Base-by-base conservation (phyloP, 108 stramenopile species). In the Conticribra weissflogii region DNA sequence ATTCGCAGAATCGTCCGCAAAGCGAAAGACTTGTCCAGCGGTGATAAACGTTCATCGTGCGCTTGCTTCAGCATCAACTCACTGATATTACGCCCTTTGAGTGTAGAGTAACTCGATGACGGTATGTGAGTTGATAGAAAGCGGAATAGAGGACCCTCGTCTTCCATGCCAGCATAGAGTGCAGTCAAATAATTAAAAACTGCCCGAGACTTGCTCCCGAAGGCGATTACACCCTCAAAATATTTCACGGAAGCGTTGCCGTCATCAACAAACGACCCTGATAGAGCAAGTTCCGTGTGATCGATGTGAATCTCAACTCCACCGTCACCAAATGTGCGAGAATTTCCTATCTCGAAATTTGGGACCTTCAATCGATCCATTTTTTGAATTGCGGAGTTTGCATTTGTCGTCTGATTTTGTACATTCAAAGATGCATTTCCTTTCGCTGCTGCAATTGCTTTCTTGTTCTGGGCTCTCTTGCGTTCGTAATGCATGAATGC, bases 211-310 rank as follows among this genome's bases (percentile, higher is more conserved):
- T 72, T 71, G 65, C 90, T 88, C 29, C 94, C 94, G 31, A 86
- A 85, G 48, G 78, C 72, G 55, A 95, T 92, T 12, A 91, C 89
- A 8, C 94, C 94, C 54, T 95, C 94, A 47, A 95, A 52, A 49
- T 89, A 95, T 28, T 60, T 78, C 18, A 78, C 60, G 4, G 88
- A 77, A 14, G 87, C 88, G 50, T 83, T 61, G 2, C 56, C 49
- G 73, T 90, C 89, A 44, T 89, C 85, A 54, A 89, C 87, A 74
- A 90, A 87, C 0, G 78, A 68, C 0, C 60, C 62, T 5, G 67
- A 25, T 9, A 45, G 46, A 24, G 57, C 54, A 58, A 54, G 41
- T 25, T 34, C 68, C 9, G 57, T 58, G 30, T 66, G 63, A 54
- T 83, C 78, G 9, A 85, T 61, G 7, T 30, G 59, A 49, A 86